phyloP scores from a whole-genome alignment of 129 eudicot genomes.

The Logfia minima region DNA sequence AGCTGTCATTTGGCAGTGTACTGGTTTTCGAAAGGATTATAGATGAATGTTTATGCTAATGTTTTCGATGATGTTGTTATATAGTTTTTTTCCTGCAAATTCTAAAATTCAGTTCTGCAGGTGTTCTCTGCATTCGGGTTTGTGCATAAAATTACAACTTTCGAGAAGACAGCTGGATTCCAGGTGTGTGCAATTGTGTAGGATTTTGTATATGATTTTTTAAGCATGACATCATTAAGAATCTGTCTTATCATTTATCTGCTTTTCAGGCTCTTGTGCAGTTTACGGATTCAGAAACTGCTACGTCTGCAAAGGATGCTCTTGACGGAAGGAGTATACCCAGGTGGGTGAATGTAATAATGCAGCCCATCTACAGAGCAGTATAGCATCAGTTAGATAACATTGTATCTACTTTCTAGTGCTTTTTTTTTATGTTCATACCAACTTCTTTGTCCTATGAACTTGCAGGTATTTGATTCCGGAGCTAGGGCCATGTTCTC shows the following conservation, averaged over 20 bases:
- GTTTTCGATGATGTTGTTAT: background rate
- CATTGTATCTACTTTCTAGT: background rate
- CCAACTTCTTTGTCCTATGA: slow-evolving; percentile 9
- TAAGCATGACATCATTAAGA: background rate
- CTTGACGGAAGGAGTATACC: slow-evolving; percentile 98
- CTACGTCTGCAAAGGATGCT: slow-evolving; percentile 87
- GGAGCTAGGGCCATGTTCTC: slow-evolving; percentile 80
- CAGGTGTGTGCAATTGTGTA: slow-evolving; percentile 49
- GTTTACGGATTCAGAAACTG: slow-evolving; percentile 91
- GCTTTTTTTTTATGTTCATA: background rate
- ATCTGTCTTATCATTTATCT: background rate
- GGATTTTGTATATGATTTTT: slow-evolving; percentile 1
- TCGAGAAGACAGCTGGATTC: slow-evolving; percentile 98
- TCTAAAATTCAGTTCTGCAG: slow-evolving; percentile 44
- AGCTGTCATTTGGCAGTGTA: slow-evolving; percentile 7
- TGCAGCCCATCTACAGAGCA: background rate
- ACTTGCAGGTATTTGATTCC: slow-evolving; percentile 80
- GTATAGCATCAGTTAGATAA: slow-evolving; percentile 1
- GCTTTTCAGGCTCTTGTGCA: slow-evolving; percentile 77
- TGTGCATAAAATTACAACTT: slow-evolving; percentile 91
- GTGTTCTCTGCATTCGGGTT: slow-evolving; percentile 96
- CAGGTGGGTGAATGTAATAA: slow-evolving; percentile 60
- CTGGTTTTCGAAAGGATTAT: background rate
- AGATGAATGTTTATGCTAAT: background rate
- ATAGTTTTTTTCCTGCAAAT: background rate